Evolutionary conservation across 345 rosid genomes (phyloP), one percentile per base, ranked within the genome.

Genomic region (Melastoma malabathricum): DNA sequence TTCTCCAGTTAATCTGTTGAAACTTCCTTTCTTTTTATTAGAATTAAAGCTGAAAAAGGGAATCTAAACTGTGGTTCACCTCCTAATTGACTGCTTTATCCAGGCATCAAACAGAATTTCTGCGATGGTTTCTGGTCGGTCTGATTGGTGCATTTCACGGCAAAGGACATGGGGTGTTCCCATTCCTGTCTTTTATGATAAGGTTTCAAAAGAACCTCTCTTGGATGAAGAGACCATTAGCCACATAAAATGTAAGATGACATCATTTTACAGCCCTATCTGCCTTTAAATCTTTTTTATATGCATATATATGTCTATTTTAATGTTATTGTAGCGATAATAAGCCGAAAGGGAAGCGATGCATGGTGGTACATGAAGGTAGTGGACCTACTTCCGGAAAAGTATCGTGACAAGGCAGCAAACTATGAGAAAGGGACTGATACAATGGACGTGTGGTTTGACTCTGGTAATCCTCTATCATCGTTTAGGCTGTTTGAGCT

Each of bases 361-460:
- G 92, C 83, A 18, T 90, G 96, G 98, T 90, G 98, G 98, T 80
- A 90, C 62, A 86, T 86, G 98, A 66, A 72, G 60, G 84, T 78
- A 54, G 85, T 78, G 66, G 89, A 86, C 63, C 71, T 90, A 46
- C 89, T 90, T 59, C 96, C 98, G 56, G 86, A 75, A 20, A 78
- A 67, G 41, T 90, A 83, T 68, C 72, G 67, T 46, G 81, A 70
- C 59, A 66, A 79, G 68, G 83, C 96, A 44, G 80, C 81, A 18
- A 77, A 80, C 44, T 90, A 80, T 67, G 94, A 80, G 61, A 90
- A 84, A 59, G 96, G 96, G 56, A 82, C 82, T 23, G 98, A 90
- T 72, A 90, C 98, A 17, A 90, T 90, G 98, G 98, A 90, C 66
- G 98, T 90, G 63, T 90, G 86, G 96, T 90, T 90, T 69, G 94